Percentiles rank a stretch among this genome's conserved stretches.
These are phyloP conservation scores for Paulownia fortunei DNA, from an alignment of 257 asterid species.

Conservation along the genomic window DNA sequence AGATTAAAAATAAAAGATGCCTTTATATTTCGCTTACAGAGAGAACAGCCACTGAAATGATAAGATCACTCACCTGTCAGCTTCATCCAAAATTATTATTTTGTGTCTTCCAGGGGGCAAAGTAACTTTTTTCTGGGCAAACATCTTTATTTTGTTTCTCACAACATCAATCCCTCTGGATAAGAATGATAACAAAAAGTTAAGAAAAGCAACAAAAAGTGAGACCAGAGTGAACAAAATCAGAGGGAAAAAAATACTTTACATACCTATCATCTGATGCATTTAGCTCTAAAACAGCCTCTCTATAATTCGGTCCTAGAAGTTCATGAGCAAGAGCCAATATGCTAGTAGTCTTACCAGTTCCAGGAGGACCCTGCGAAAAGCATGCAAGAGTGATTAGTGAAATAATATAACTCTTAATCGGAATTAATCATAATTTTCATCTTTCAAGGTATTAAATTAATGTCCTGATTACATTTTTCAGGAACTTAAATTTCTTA, in stretches of 20 bases:
- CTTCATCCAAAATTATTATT: constrained; percentile 87
- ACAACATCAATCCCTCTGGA: constrained; percentile 95
- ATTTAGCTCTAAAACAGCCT: constrained; percentile 90
- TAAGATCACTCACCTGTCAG: constrained; percentile 80
- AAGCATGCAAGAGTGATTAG: constrained; percentile 22
- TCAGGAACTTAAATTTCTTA: not conserved
- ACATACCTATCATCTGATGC: constrained; percentile 95
- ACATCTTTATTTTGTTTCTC: constrained; percentile 98
- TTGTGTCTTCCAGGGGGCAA: constrained; percentile 94
- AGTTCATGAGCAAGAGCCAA: constrained; percentile 97
- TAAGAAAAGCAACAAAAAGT: constrained; percentile 11
- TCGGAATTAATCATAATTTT: not conserved
- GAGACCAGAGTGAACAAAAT: not conserved
- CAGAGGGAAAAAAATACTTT: not conserved
- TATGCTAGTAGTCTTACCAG: constrained; percentile 95
- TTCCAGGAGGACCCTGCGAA: constrained; percentile 94
- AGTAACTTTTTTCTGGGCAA: constrained; percentile 95
- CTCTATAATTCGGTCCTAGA: constrained; percentile 85
- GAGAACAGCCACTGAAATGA: constrained; percentile 6
- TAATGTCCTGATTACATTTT: not conserved
- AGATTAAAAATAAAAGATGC: not conserved
- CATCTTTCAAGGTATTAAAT: not conserved
- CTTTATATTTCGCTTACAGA: not conserved
- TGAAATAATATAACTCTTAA: not conserved
- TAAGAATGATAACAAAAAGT: constrained; percentile 17